These are phyloP conservation scores for Atkinsonella texensis DNA, from an alignment of 2,329 filamentous ascomycete species.

Conservation along the genomic window DNA sequence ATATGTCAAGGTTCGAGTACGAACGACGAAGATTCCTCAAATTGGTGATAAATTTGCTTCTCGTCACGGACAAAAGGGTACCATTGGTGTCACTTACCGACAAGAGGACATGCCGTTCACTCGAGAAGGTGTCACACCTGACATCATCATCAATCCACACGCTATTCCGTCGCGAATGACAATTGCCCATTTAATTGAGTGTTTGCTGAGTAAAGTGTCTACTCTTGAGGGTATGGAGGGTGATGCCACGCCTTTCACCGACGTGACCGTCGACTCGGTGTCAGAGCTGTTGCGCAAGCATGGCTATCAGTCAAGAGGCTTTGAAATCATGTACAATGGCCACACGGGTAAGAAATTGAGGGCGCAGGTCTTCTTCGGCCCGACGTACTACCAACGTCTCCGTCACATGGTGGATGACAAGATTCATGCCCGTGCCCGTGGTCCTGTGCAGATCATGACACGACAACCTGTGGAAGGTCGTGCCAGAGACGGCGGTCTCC, in stretches of 20 bases:
- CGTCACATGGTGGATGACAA: slow-evolving; percentile 99
- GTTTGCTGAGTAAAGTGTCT: slow-evolving; percentile 90
- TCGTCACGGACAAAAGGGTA: slow-evolving; percentile 97
- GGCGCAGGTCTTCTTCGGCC: slow-evolving; percentile 91
- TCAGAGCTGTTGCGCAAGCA: slow-evolving; percentile 76
- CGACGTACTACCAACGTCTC: slow-evolving; percentile 96
- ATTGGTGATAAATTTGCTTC: slow-evolving; percentile 99
- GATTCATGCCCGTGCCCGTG: slow-evolving; percentile 96
- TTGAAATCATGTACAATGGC: slow-evolving; percentile 98
- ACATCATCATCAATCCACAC: slow-evolving; percentile 98
- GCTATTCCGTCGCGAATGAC: slow-evolving; percentile 99
- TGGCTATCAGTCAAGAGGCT: slow-evolving; percentile 93
- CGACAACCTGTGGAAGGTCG: slow-evolving; percentile 96
- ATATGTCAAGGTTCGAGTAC: slow-evolving; percentile 94
- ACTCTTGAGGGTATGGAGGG: slow-evolving; percentile 90
- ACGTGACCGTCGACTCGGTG: slow-evolving; percentile 90
- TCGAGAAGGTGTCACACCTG: slow-evolving; percentile 77
- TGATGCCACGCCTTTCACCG: slow-evolving; percentile 94
- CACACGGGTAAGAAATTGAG: slow-evolving; percentile 91
- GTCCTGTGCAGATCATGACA: slow-evolving; percentile 93
- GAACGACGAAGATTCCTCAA: slow-evolving; percentile 95
- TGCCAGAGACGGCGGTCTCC: slow-evolving; percentile 91
- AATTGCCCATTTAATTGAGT: slow-evolving; percentile 99
- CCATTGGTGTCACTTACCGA: slow-evolving; percentile 94
- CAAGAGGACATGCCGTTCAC: slow-evolving; percentile 99